Evolutionary conservation across 768 basidiomycete genomes (phyloP).

Genomic region (Boletus pseudo-olivaceus): DNA sequence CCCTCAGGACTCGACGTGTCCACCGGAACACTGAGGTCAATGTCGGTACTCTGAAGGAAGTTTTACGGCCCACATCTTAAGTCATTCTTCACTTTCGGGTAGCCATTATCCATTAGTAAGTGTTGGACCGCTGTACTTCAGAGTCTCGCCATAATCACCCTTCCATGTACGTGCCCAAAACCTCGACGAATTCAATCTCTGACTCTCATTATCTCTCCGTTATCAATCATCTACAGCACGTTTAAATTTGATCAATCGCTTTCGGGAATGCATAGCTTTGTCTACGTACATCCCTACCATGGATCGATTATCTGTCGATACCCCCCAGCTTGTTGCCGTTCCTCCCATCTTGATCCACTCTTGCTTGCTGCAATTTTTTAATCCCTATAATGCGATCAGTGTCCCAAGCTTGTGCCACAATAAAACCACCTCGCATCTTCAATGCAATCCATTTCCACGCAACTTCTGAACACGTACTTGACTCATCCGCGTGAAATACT

Average conservation of each 20-base stretch:
- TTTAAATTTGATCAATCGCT: not conserved
- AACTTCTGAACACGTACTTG: not conserved
- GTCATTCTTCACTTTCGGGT: too few relatives aligned
- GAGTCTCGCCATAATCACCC: not conserved
- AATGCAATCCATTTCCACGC: not conserved
- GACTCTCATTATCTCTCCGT: not conserved
- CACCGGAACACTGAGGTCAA: slow-evolving; percentile 15
- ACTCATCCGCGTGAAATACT: not conserved
- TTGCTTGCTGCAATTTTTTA: not conserved
- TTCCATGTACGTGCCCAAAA: slow-evolving; percentile 6
- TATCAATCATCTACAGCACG: too few relatives aligned
- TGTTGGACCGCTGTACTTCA: not conserved
- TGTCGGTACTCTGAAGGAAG: slow-evolving; percentile 4
- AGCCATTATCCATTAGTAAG: slow-evolving; percentile 25
- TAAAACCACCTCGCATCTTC: not conserved
- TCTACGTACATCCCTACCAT: too few relatives aligned
- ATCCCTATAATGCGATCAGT: not conserved
- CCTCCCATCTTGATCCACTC: too few relatives aligned
- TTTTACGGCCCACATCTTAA: not conserved
- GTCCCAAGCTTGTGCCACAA: not conserved
- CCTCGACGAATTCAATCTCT: slow-evolving; percentile 22
- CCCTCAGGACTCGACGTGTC: not conserved
- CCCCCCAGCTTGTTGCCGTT: not conserved
- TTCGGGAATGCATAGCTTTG: not conserved
- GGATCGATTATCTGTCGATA: not conserved